These are phyloP conservation scores for Fusarium transvaalense DNA, from an alignment of 2,329 filamentous ascomycete species.

Conservation along the genomic window DNA sequence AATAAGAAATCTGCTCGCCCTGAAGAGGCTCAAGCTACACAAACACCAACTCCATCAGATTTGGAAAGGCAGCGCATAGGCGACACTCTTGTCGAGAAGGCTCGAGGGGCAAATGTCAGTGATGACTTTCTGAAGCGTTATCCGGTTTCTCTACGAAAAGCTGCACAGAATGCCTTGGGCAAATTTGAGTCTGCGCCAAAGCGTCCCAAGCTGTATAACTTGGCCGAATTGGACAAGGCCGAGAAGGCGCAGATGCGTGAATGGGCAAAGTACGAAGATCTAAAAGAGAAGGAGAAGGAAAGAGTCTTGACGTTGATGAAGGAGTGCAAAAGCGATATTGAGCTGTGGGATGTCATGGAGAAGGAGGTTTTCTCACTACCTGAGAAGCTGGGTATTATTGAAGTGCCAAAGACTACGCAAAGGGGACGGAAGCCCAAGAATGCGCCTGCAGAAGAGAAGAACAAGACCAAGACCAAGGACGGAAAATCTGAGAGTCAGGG, in stretches of 20 bases:
- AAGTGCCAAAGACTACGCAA: conserved; percentile 20
- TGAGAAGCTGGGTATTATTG: conserved; percentile 65
- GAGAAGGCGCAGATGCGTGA: conserved; percentile 54
- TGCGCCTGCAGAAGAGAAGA: conserved; percentile 17
- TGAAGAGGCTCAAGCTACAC: background rate
- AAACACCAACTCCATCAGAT: conserved; percentile 1
- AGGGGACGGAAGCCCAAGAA: conserved; percentile 31
- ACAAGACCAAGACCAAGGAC: background rate
- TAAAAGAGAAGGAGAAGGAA: conserved; percentile 60
- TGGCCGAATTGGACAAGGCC: conserved; percentile 50
- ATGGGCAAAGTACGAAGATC: conserved; percentile 52
- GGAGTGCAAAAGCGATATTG: conserved; percentile 68
- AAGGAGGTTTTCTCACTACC: conserved; percentile 74
- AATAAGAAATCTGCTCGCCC: conserved; percentile 42
- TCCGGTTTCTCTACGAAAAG: conserved; percentile 55
- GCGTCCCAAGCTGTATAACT: conserved; percentile 41
- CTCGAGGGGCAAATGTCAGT: conserved; percentile 50
- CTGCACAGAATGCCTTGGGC: conserved; percentile 56
- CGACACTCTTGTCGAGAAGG: conserved; percentile 53
- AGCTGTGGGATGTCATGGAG: conserved; percentile 76
- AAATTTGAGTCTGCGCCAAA: conserved; percentile 54
- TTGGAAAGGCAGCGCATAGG: conserved; percentile 22
- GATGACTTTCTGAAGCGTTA: conserved; percentile 56
- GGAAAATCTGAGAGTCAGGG: background rate
- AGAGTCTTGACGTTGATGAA: conserved; percentile 68